Conservation (phyloP, 352 stramenopile species). For the Phytophthora podocarpi region DNA sequence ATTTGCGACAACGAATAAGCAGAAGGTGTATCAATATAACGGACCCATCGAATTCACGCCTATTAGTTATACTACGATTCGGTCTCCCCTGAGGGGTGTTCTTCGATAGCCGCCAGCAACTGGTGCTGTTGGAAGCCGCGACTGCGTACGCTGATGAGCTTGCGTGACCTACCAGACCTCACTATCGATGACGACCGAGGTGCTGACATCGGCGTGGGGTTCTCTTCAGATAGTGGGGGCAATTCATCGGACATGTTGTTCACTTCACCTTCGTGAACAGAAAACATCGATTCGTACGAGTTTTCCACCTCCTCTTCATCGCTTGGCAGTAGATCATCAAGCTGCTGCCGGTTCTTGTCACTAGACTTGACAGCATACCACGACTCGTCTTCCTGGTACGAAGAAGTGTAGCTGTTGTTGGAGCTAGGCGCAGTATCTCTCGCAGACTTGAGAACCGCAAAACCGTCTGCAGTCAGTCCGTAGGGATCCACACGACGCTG, state of each 20-base stretch:
- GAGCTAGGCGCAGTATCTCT: slow-evolving; percentile 17
- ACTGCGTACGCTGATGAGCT: slow-evolving; percentile 66
- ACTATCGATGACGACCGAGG: slow-evolving; percentile 4
- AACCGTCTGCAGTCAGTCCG: slow-evolving; percentile 31
- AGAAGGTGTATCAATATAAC: slow-evolving; percentile 7
- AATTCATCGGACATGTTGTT: slow-evolving; percentile 11
- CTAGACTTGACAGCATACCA: slow-evolving; percentile 38
- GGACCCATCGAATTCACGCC: too few relatives aligned
- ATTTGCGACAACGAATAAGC: slow-evolving; percentile 59
- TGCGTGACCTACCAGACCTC: slow-evolving; percentile 30
- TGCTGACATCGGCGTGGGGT: neutral
- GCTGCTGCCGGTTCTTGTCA: slow-evolving; percentile 16
- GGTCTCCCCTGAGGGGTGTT: slow-evolving; percentile 33
- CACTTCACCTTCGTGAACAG: slow-evolving; percentile 26
- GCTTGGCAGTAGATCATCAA: slow-evolving; percentile 15
- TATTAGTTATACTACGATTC: too few relatives aligned
- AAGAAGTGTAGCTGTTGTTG: slow-evolving; percentile 12
- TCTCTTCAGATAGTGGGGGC: slow-evolving; percentile 13
- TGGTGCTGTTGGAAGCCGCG: slow-evolving; percentile 33
- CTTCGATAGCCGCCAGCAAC: slow-evolving; percentile 48
- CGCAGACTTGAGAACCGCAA: slow-evolving; percentile 39
- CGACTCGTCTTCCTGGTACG: slow-evolving; percentile 20
- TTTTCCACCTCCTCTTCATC: slow-evolving; percentile 16
- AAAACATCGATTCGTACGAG: slow-evolving; percentile 27
- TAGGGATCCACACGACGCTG: slow-evolving; percentile 36